Evolutionary conservation across 306 rosid genomes (phyloP).

Genomic region (Rubus idaeus): DNA sequence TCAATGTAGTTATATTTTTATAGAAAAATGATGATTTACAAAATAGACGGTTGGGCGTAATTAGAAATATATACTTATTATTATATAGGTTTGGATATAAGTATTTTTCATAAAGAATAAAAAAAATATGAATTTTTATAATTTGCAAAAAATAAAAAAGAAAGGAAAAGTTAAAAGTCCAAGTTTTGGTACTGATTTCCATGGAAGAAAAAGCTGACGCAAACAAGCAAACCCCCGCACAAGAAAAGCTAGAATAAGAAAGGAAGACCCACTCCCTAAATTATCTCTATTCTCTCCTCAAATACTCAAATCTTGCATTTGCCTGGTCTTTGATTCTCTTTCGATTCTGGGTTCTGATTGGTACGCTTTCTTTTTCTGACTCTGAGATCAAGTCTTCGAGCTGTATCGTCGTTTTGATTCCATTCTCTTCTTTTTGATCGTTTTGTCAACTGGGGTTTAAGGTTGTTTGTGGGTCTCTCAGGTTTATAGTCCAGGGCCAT

Average conservation of each 20-base stretch:
- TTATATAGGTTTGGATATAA: too few species aligned
- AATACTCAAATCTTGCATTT: not conserved
- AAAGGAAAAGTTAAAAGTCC: constrained; percentile 1
- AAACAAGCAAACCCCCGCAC: constrained; percentile 18
- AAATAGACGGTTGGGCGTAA: too few species aligned
- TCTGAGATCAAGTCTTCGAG: not conserved
- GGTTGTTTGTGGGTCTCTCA: not conserved
- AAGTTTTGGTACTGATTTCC: constrained; percentile 3
- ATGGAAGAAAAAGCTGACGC: constrained; percentile 15
- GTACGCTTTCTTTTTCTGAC: constrained; percentile 8
- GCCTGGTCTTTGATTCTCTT: constrained; percentile 12
- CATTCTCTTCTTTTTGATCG: not conserved
- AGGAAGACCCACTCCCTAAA: constrained; percentile 8
- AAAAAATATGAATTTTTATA: too few species aligned
- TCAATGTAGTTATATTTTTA: too few species aligned
- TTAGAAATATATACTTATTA: too few species aligned
- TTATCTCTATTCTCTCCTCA: not conserved
- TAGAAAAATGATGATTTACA: too few species aligned
- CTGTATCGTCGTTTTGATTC: not conserved
- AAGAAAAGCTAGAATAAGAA: not conserved
- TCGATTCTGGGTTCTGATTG: constrained; percentile 16
- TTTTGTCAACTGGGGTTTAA: not conserved
- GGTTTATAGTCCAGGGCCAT: not conserved
- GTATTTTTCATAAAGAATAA: too few species aligned
- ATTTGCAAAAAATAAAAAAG: too few species aligned